A percentile compares a stretch with the other conserved stretches of the same genome.
These are phyloP conservation scores for Phlebiopsis flavidoalba DNA, from an alignment of 768 basidiomycete species.

Conservation along the genomic window DNA sequence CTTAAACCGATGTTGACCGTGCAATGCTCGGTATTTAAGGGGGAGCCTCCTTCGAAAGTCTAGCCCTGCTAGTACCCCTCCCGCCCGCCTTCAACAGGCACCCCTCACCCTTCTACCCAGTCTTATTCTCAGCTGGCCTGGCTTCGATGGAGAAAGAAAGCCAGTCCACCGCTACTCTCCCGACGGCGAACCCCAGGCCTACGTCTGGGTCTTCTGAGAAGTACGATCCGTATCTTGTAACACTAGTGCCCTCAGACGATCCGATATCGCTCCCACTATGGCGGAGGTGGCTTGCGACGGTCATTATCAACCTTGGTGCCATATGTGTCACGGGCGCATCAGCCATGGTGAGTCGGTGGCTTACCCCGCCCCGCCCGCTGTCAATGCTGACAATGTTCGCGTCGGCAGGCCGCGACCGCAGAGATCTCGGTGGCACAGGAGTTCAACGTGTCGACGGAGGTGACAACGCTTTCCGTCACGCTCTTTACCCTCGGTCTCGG, in stretches of 20 bases:
- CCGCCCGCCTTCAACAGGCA: neutral
- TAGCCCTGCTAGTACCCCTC: neutral
- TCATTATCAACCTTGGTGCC: conserved; percentile 16
- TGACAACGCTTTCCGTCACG: conserved; percentile 35
- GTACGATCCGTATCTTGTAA: conserved; percentile 12
- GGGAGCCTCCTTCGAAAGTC: neutral
- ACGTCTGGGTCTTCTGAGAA: neutral
- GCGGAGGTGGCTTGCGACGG: conserved; percentile 18
- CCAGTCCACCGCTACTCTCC: neutral
- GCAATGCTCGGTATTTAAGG: neutral
- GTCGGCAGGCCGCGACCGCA: conserved; percentile 28
- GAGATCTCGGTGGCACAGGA: conserved; percentile 32
- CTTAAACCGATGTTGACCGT: neutral
- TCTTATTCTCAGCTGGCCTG: neutral
- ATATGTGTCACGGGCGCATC: conserved; percentile 22
- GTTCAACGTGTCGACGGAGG: conserved; percentile 32
- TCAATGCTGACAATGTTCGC: neutral
- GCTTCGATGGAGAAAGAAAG: neutral
- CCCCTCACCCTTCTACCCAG: neutral
- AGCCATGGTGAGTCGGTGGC: conserved; percentile 15
- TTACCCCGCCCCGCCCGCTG: neutral
- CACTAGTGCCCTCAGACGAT: conserved; percentile 14
- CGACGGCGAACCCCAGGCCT: neutral
- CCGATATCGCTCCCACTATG: conserved; percentile 14
- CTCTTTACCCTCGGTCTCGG: conserved; percentile 34